Evolutionary conservation across 768 basidiomycete genomes (phyloP).

Genomic region (Xerocomus potaroensis): DNA sequence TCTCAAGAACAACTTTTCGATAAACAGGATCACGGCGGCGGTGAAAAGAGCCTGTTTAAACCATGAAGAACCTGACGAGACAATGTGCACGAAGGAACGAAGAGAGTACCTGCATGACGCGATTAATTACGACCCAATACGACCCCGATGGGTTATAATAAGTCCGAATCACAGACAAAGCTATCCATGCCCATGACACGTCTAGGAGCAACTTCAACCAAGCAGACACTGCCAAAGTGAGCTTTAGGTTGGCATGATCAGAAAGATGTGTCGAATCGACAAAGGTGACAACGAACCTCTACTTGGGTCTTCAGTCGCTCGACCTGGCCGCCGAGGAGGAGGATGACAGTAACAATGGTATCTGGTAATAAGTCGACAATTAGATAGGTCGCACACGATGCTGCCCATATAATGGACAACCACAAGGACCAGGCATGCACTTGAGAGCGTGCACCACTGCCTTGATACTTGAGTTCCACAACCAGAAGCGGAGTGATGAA

Average conservation of each 20-base stretch:
- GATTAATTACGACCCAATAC: conserved; percentile 68
- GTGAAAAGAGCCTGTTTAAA: conserved; percentile 42
- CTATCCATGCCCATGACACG: conserved; percentile 70
- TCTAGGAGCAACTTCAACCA: conserved; percentile 72
- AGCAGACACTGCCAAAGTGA: conserved; percentile 60
- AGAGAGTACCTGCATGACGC: conserved; percentile 60
- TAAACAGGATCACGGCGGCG: conserved; percentile 40
- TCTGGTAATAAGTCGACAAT: conserved; percentile 61
- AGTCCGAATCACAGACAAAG: conserved; percentile 56
- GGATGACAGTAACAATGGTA: conserved; percentile 48
- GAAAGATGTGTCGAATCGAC: neutral
- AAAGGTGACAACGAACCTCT: conserved; percentile 44
- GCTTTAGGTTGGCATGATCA: conserved; percentile 33
- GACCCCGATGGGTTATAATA: conserved; percentile 55
- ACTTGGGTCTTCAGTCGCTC: conserved; percentile 65
- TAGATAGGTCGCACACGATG: conserved; percentile 55
- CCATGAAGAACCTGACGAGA: conserved; percentile 5
- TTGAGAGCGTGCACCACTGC: conserved; percentile 45
- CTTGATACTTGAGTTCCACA: conserved; percentile 56
- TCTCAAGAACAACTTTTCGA: conserved; percentile 61
- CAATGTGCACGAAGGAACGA: conserved; percentile 1
- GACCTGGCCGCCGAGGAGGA: conserved; percentile 55
- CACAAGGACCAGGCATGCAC: conserved; percentile 65
- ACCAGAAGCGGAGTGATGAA: conserved; percentile 69
- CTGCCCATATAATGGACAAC: conserved; percentile 64